Evolutionary conservation across 257 asterid genomes (phyloP).

Genomic region (Ehretia macrophylla): DNA sequence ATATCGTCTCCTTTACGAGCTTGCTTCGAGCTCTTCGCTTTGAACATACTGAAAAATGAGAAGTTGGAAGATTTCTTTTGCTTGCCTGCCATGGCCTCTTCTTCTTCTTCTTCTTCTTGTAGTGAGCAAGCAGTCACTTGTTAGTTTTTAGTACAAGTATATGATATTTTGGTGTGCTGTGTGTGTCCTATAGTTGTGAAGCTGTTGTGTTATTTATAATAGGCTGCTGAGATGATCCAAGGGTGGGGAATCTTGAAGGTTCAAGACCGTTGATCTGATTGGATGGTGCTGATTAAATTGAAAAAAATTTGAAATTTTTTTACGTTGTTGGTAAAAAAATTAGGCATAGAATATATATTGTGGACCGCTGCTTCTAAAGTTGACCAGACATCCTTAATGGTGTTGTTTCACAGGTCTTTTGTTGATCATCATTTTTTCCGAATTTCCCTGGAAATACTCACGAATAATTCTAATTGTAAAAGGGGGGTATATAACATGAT

Average conservation of each 20-base stretch:
- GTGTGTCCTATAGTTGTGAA: slow-evolving; percentile 18
- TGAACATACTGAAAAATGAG: slow-evolving; percentile 47
- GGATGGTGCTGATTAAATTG: slow-evolving; percentile 48
- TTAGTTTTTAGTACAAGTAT: too few relatives aligned
- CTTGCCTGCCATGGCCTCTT: slow-evolving; percentile 44
- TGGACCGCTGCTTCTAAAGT: slow-evolving; percentile 43
- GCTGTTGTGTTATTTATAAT: slow-evolving; percentile 33
- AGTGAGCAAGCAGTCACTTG: too few relatives aligned
- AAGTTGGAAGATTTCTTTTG: slow-evolving; percentile 41
- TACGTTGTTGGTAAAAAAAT: slow-evolving; percentile 24
- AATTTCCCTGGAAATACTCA: neutral
- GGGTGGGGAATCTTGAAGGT: slow-evolving; percentile 25
- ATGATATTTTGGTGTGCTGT: neutral
- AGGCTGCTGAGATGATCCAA: slow-evolving; percentile 20
- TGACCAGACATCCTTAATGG: slow-evolving; percentile 22
- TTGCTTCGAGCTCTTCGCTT: slow-evolving; percentile 27
- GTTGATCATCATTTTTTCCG: too few relatives aligned
- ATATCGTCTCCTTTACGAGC: slow-evolving; percentile 13
- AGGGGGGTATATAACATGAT: neutral
- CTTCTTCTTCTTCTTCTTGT: too few relatives aligned
- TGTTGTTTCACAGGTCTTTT: neutral
- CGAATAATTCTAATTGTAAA: neutral
- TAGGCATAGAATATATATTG: slow-evolving; percentile 32
- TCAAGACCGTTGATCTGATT: slow-evolving; percentile 31
- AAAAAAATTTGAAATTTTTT: slow-evolving; percentile 28